Percentiles rank a stretch among this genome's conserved stretches.
These are phyloP conservation scores for Lecanosticta acicola DNA, from an alignment of 2,329 filamentous ascomycete species.

Conservation along the genomic window DNA sequence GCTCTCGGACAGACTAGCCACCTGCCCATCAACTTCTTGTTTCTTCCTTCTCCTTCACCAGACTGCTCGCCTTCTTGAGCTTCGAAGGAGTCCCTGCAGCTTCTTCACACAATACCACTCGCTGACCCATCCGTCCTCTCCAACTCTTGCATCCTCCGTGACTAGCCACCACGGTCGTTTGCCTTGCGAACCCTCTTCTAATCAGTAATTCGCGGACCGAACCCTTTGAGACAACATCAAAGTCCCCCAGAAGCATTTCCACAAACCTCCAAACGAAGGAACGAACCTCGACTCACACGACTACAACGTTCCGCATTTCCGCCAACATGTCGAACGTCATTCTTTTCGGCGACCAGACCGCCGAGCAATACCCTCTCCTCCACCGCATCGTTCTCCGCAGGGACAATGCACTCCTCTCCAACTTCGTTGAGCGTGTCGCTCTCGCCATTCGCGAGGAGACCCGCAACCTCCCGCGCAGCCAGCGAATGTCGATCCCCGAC, in stretches of 20 bases:
- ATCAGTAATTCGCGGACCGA: slow-evolving; percentile 6
- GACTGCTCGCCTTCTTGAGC: slow-evolving; percentile 1
- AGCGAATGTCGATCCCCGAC: slow-evolving; percentile 55
- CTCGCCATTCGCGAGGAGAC: slow-evolving; percentile 57
- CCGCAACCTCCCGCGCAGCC: slow-evolving; percentile 51
- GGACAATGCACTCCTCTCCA: slow-evolving; percentile 54
- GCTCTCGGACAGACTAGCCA: slow-evolving; percentile 30
- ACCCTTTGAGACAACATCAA: no score
- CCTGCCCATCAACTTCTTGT: slow-evolving; percentile 25
- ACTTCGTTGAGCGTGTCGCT: slow-evolving; percentile 56
- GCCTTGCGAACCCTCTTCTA: slow-evolving; percentile 3
- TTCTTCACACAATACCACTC: slow-evolving; percentile 11
- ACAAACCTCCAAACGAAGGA: slow-evolving; percentile 3
- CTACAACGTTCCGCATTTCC: neutral
- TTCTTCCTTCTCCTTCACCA: slow-evolving; percentile 12
- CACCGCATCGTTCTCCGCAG: slow-evolving; percentile 44
- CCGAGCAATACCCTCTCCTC: slow-evolving; percentile 60
- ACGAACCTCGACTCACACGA: slow-evolving; percentile 9
- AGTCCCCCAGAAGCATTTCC: neutral
- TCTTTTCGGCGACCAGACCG: slow-evolving; percentile 67
- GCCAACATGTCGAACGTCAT: slow-evolving; percentile 45
- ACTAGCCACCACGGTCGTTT: slow-evolving; percentile 31
- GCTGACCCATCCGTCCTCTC: slow-evolving; percentile 2
- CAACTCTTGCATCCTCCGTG: slow-evolving; percentile 21
- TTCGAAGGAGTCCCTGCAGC: neutral